phyloP scores from a whole-genome alignment of 208 protist genomes.

The Trypanosoma theileri region DNA sequence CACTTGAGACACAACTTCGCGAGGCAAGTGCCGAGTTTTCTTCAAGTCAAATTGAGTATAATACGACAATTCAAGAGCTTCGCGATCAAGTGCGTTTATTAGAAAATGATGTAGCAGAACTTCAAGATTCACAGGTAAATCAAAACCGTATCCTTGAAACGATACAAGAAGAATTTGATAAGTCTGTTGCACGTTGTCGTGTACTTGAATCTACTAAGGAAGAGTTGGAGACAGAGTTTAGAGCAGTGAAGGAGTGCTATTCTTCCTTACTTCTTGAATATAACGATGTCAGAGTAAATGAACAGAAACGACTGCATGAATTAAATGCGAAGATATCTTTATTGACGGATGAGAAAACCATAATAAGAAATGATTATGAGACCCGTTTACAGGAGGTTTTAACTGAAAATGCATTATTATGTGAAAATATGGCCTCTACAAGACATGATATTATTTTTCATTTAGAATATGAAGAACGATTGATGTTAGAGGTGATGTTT shows the following conservation, averaged over 20 bases:
- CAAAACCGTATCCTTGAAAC: conserved; percentile 8
- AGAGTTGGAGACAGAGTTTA: conserved; percentile 49
- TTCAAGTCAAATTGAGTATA: conserved; percentile 1
- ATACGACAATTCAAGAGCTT: not conserved
- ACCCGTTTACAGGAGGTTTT: conserved; percentile 3
- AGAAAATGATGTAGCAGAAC: conserved; percentile 18
- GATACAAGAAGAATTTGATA: conserved; percentile 18
- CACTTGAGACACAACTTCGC: conserved; percentile 6
- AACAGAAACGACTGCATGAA: conserved; percentile 29
- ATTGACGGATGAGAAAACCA: conserved; percentile 10
- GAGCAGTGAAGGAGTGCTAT: conserved; percentile 61
- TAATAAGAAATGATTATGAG: conserved; percentile 12
- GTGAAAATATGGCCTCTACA: not conserved
- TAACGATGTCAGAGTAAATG: conserved; percentile 31
- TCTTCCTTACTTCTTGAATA: conserved; percentile 55
- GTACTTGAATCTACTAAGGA: conserved; percentile 26
- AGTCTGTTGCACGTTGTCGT: not conserved
- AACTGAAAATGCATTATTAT: conserved; percentile 9
- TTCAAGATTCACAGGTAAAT: conserved; percentile 24
- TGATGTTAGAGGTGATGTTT: not conserved
- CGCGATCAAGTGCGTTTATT: conserved; percentile 17
- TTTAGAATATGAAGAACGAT: conserved; percentile 7
- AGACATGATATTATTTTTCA: conserved; percentile 1
- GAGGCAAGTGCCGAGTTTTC: not conserved
- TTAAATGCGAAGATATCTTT: conserved; percentile 15